Conservation (phyloP, 305 asterid species). For the Lippia alba region DNA sequence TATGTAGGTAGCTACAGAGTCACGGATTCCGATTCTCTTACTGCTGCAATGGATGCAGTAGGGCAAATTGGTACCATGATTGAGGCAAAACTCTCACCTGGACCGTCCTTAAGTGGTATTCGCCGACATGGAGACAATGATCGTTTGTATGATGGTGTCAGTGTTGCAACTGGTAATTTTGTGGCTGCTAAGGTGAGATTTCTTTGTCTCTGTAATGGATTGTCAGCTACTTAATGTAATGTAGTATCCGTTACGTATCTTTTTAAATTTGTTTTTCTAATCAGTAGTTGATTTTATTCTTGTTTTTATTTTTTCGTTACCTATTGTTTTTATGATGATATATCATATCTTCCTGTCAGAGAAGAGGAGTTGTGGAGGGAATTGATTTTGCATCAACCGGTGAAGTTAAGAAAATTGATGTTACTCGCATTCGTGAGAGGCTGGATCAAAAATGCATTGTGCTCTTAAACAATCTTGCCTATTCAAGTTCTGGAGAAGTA, state of each 20-base stretch:
- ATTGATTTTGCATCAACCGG: slow-evolving; percentile 91
- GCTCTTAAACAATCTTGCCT: slow-evolving; percentile 81
- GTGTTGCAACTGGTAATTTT: slow-evolving; percentile 70
- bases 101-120: slow-evolving; percentile 63
- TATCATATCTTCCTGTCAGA: slow-evolving; percentile 51
- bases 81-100: slow-evolving; percentile 75
- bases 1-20: slow-evolving; percentile 70
- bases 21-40: slow-evolving; percentile 69
- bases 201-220: not conserved
- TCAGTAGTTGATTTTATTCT: slow-evolving; percentile 1
- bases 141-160: slow-evolving; percentile 60
- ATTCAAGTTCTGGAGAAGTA: slow-evolving; percentile 97
- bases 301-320: not conserved
- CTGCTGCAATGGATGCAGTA: slow-evolving; percentile 68
- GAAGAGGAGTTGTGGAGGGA: slow-evolving; percentile 96
- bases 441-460: slow-evolving; percentile 82
- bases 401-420: slow-evolving; percentile 94
- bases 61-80: slow-evolving; percentile 62
- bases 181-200: slow-evolving; percentile 64
- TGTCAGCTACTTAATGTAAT: too few relatives aligned
- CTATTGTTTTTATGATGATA: not conserved
- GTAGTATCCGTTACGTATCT: not conserved
- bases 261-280: not conserved
- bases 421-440: slow-evolving; percentile 80
- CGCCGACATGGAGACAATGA: slow-evolving; percentile 71